These are phyloP conservation scores for Pichia sp. DNA, from an alignment of 1,139 yeast species.

Conservation along the genomic window DNA sequence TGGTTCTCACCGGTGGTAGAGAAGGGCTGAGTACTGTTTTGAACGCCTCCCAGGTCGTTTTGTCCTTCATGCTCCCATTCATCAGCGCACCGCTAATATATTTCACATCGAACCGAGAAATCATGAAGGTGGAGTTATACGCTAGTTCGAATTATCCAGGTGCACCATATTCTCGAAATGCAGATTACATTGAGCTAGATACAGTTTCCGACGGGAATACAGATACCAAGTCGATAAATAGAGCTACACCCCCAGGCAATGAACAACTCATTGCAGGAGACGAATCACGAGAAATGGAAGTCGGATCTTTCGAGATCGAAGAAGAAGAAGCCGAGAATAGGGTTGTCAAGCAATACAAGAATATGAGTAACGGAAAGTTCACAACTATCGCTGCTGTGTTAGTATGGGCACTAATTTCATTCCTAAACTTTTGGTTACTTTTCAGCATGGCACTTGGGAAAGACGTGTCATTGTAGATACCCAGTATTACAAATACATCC, in stretches of 20 bases:
- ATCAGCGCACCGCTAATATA: conserved; percentile 74
- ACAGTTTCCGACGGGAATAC: not conserved
- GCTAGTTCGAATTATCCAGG: conserved; percentile 5
- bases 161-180: not conserved
- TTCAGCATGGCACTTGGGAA: conserved; percentile 38
- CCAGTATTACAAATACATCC: not conserved
- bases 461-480: conserved; percentile 28
- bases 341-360: conserved; percentile 34
- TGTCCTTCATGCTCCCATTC: conserved; percentile 78
- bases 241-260: not conserved
- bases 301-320: conserved; percentile 1
- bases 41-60: conserved; percentile 83
- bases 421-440: conserved; percentile 48
- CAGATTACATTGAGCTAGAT: conserved; percentile 11
- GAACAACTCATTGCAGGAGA: not conserved
- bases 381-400: conserved; percentile 43
- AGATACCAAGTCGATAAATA: not conserved
- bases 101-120: conserved; percentile 57
- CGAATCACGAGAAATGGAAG: conserved; percentile 1
- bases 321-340: not conserved
- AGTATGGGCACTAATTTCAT: conserved; percentile 50
- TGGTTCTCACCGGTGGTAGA: conserved; percentile 73
- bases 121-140: conserved; percentile 59
- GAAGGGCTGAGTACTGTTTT: conserved; percentile 78
- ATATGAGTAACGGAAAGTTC: conserved; percentile 50